Conservation (phyloP, 345 rosid species). For the Eucalyptus microcorys region DNA sequence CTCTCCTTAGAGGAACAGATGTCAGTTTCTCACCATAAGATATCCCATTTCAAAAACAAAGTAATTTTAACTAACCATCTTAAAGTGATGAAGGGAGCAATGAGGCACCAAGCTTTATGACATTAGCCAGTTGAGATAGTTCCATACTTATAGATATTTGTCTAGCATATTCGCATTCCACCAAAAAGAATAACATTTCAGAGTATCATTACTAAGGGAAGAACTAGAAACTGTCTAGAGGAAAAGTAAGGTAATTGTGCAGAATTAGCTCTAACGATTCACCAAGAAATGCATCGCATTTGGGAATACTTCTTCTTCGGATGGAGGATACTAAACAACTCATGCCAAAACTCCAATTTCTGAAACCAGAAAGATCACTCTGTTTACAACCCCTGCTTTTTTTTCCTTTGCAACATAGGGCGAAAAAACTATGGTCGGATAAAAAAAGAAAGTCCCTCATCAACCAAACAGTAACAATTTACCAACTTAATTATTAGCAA, state of each 20-base stretch:
- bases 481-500: neutral
- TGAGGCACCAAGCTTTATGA: neutral
- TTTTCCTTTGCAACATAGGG: neutral
- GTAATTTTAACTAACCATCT: neutral
- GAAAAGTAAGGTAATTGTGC: neutral
- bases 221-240: neutral
- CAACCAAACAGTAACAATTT: neutral
- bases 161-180: neutral
- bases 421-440: neutral
- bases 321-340: neutral
- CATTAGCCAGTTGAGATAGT: neutral
- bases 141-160: neutral
- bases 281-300: neutral
- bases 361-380: neutral
- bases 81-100: neutral
- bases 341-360: neutral
- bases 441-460: neutral
- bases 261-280: neutral
- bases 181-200: neutral
- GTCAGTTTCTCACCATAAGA: neutral
- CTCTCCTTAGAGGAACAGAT: neutral
- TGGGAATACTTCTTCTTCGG: neutral
- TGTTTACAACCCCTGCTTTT: neutral
- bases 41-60: neutral
- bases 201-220: neutral